Evolutionary conservation across 495 filamentous ascomycete genomes (phyloP), one percentile per base, ranked within the genome.

Genomic region (Xylaria longipes): DNA sequence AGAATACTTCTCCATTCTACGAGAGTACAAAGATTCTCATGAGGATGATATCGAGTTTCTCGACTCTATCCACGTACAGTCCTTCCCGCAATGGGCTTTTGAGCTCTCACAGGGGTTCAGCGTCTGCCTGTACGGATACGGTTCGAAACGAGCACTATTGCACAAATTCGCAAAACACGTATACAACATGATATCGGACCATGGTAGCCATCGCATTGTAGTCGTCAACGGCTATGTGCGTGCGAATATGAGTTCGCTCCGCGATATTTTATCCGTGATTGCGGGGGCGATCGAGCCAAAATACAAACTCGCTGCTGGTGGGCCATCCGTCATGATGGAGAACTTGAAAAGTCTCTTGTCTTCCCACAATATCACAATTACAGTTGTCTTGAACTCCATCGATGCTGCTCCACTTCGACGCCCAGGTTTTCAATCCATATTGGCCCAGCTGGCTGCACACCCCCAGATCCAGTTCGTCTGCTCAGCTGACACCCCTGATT

Each of bases 11-110:
- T 86, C 89, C 45, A 79, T 93, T 46, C 83, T 93, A 29, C 87
- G 86, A 20, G 82, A 89, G 37, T 90, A 91, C 73, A 75, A 85
- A 68, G 92, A 97, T 73, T 90, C 90, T 0, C 96, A 97, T 78
- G 82, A 83, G 37, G 80, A 87, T n/a, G 91, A 94, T 64, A 87
- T 91, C 73, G 82, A 88, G 22, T 90, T 91, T 68, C 85, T 99
- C 35, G 84, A 91, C 67, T 86, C 90, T 25, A 83, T 97, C 29
- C 95, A 98, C 78, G 85, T 87, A 54, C 88, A 91, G 50, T 92
- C 91, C 20, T 98, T 97, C 78, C 86, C 91, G 15, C 96, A 98
- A 78, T 99, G 96, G 96, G 81, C 85, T 20, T 99, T 98, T 75
- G 97, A 99, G 82, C 87, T 98, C 27, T 87, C 89, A 43, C 89